Evolutionary conservation across 148 eudicot species (phyloP).

Genomic region (Diospyros lotus): DNA sequence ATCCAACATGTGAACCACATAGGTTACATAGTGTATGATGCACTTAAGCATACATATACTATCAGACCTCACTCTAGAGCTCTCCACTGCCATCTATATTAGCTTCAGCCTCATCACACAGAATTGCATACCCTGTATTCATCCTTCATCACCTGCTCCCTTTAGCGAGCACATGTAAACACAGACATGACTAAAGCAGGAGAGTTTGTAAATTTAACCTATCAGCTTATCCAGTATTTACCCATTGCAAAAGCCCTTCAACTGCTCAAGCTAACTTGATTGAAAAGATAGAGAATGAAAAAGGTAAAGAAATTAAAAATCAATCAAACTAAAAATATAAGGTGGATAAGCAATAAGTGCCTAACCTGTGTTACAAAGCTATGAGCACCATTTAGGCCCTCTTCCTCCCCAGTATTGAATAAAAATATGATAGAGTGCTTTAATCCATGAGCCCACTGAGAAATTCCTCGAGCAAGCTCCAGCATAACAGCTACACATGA

Average conservation of each 20-base stretch:
- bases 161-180: background rate
- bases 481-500: conserved; percentile 94
- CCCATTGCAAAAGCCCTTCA: background rate
- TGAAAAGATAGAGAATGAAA: background rate
- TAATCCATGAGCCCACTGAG: conserved; percentile 96
- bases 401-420: conserved; percentile 96
- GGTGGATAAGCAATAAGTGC: background rate
- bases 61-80: background rate
- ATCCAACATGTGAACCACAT: too few species aligned
- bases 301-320: background rate
- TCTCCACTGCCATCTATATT: background rate
- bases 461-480: conserved; percentile 92
- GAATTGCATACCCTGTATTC: background rate
- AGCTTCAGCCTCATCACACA: background rate
- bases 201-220: background rate
- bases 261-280: background rate
- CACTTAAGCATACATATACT: background rate
- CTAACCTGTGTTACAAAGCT: conserved; percentile 93
- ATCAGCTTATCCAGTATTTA: background rate
- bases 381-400: conserved; percentile 96
- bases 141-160: background rate
- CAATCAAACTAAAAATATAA: background rate
- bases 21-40: too few species aligned
- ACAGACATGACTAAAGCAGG: too few species aligned
- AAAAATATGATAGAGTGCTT: conserved; percentile 79